Evolutionary conservation across 768 basidiomycete species (phyloP), one percentile per base, ranked within the genome.

Genomic region (Pisolithus marmoratus): DNA sequence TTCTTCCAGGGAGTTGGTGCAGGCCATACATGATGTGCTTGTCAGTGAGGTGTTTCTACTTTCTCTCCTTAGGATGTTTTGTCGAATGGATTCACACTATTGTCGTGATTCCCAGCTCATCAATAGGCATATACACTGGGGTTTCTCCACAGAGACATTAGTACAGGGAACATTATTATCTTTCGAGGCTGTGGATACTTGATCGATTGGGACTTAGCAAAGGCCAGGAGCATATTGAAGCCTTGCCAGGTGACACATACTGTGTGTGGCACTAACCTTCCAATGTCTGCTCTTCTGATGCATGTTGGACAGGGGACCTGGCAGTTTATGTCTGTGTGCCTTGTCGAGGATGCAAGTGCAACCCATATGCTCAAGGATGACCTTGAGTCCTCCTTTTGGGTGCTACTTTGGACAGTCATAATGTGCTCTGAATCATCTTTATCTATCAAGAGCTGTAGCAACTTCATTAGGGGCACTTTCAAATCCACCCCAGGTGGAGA

Each of bases 201-300:
- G 7, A 53, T 53, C 5, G 46, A 53, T 31, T 53, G 51, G 51
- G 46, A 53, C 20, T 8, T 53, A 19, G 52, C 37, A 34, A 48
- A 53, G 14, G 2, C 36, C 23, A 20, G 45, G 5, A 24, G 2
- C 0, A 19, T 38, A n/a, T 3, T 19, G 9, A 36, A 17, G 26
- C 31, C 43, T 14, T 4, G 36, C 19, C 43, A 36, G 2, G 38
- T 11, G 0, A 46, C 50, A 19, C 11, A 20, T 4, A 46, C 29
- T n/a, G 43, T 38, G 14, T 38, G 20, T 51, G 20, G 17, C 2
- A 3, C 15, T 45, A 3, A 29, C 36, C 8, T 7, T 15, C 26
- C 24, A 27, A n/a, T 50, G 31, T 17, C 20, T 29, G 24, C 7
- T 26, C 11, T n/a, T 29, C 20, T 11, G 42, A 8, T 17, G 31